Evolutionary conservation across 768 basidiomycete genomes (phyloP).

Genomic region (Boletus tylopilopsis): DNA sequence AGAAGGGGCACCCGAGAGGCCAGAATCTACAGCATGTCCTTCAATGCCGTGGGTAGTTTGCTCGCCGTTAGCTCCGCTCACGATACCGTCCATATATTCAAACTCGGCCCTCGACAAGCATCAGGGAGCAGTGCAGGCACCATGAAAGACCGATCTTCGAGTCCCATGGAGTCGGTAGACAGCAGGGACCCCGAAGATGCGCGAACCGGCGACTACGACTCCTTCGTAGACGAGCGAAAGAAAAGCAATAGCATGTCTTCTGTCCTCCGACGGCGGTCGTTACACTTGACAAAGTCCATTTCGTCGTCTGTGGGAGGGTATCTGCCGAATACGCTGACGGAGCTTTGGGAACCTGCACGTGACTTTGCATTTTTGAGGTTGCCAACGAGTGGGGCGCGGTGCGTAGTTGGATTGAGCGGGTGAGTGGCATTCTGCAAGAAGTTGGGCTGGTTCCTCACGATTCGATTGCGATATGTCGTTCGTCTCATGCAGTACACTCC

Average conservation of each 20-base stretch:
- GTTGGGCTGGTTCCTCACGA: background rate
- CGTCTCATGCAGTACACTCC: slow-evolving; percentile 62
- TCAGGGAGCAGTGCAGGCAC: slow-evolving; percentile 9
- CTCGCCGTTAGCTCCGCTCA: slow-evolving; percentile 89
- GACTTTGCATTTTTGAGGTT: slow-evolving; percentile 92
- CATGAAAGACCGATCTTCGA: slow-evolving; percentile 39
- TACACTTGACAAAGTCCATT: slow-evolving; percentile 71
- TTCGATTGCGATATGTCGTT: background rate
- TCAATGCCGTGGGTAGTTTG: slow-evolving; percentile 80
- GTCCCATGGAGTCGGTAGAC: slow-evolving; percentile 65
- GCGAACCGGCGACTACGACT: slow-evolving; percentile 73
- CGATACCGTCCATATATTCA: slow-evolving; percentile 96
- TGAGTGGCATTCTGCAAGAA: slow-evolving; percentile 37
- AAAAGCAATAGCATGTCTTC: slow-evolving; percentile 55
- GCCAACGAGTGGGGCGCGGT: slow-evolving; percentile 72
- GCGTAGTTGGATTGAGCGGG: slow-evolving; percentile 88
- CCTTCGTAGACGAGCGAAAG: slow-evolving; percentile 76
- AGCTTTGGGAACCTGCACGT: slow-evolving; percentile 95
- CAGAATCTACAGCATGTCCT: slow-evolving; percentile 78
- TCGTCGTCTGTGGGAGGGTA: slow-evolving; percentile 82
- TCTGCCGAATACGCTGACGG: slow-evolving; percentile 83
- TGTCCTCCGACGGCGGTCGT: slow-evolving; percentile 60
- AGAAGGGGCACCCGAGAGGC: slow-evolving; percentile 85
- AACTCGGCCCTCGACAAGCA: slow-evolving; percentile 52
- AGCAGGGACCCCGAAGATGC: slow-evolving; percentile 56